Conservation (phyloP, 2,329 filamentous ascomycete species). For the Arthrobotrys conoides region DNA sequence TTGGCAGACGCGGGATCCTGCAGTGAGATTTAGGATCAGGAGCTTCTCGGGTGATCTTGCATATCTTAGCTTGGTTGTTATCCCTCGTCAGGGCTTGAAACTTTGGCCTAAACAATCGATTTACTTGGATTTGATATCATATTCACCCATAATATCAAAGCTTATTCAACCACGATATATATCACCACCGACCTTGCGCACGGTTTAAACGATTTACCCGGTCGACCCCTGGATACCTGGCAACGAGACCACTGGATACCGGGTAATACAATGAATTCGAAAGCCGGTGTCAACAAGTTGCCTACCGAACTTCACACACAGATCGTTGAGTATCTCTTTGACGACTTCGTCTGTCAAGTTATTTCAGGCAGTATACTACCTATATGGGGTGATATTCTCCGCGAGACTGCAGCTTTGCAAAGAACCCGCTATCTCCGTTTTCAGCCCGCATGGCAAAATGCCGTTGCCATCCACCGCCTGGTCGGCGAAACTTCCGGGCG, state of each 20-base stretch:
- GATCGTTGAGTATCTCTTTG: constrained; percentile 9
- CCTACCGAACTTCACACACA: constrained; percentile 12
- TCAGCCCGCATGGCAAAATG: constrained; percentile 14
- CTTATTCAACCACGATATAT: no score
- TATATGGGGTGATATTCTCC: neutral
- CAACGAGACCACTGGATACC: no score
- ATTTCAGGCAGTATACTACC: neutral
- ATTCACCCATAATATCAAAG: no score
- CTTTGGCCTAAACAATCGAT: neutral
- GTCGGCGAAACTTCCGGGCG: neutral
- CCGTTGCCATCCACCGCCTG: constrained; percentile 1
- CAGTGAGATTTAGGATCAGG: neutral
- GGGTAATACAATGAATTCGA: neutral
- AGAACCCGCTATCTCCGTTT: constrained; percentile 15
- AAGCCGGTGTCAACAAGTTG: neutral
- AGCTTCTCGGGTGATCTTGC: neutral
- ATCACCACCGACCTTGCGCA: no score
- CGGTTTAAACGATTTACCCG: no score
- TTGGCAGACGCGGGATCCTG: neutral
- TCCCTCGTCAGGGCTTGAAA: neutral
- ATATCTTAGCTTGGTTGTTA: neutral
- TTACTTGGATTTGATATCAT: neutral
- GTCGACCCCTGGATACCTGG: no score
- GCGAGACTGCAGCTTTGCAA: neutral
- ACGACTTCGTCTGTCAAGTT: constrained; percentile 2